A percentile compares a stretch with the other conserved stretches of the same genome.
Evolutionary conservation across 352 stramenopile genomes (phyloP).

Genomic region (Elongisporangium undulatum): DNA sequence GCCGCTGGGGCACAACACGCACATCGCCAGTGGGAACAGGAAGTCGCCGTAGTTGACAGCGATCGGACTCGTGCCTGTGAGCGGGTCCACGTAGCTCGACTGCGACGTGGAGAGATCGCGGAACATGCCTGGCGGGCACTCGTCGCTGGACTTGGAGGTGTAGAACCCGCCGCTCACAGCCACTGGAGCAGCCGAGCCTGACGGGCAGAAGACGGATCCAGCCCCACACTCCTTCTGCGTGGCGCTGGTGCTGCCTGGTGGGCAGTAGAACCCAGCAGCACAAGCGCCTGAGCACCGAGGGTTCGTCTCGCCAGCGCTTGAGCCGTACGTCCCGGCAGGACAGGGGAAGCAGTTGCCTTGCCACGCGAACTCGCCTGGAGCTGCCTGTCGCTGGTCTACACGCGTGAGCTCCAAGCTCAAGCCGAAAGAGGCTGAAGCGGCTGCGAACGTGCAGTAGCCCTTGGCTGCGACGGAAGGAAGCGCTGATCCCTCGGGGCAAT

Average conservation of each 20-base stretch:
- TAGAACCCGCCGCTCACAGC: slow-evolving; percentile 35
- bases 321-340: slow-evolving; percentile 57
- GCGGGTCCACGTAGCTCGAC: slow-evolving; percentile 31
- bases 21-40: slow-evolving; percentile 48
- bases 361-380: slow-evolving; percentile 53
- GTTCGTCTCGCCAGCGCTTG: slow-evolving; percentile 25
- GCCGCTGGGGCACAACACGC: slow-evolving; percentile 49
- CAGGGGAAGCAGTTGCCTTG: slow-evolving; percentile 56
- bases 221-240: slow-evolving; percentile 46
- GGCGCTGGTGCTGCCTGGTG: slow-evolving; percentile 33
- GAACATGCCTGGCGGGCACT: slow-evolving; percentile 33
- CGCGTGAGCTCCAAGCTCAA: slow-evolving; percentile 9
- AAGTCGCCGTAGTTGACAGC: slow-evolving; percentile 56
- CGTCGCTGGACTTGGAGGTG: slow-evolving; percentile 23
- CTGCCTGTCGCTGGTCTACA: slow-evolving; percentile 22
- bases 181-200: slow-evolving; percentile 18
- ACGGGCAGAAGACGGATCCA: slow-evolving; percentile 42
- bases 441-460: slow-evolving; percentile 30
- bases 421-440: background rate
- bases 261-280: slow-evolving; percentile 64
- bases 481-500: slow-evolving; percentile 28
- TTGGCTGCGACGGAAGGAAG: slow-evolving; percentile 5
- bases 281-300: slow-evolving; percentile 56
- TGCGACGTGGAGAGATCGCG: slow-evolving; percentile 17
- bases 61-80: slow-evolving; percentile 39